Evolutionary conservation across 352 stramenopile genomes (phyloP).

Genomic region (Plasmopara muralis): DNA sequence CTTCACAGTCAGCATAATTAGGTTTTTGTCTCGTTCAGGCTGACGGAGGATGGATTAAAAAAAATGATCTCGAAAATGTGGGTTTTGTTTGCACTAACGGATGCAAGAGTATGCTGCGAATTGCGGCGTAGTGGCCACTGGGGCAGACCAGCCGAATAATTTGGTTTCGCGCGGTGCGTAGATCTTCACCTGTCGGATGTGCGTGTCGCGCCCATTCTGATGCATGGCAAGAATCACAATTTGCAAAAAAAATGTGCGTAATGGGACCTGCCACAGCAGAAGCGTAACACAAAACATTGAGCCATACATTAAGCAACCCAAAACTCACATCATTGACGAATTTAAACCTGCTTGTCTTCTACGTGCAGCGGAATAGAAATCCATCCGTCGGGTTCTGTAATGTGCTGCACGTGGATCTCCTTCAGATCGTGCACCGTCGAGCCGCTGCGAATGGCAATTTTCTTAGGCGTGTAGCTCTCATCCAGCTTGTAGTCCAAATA

Average conservation of each 20-base stretch:
- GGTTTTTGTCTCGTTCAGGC: background rate
- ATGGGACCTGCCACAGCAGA: conserved; percentile 25
- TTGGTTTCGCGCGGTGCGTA: conserved; percentile 72
- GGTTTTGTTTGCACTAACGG: conserved; percentile 16
- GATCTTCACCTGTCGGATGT: conserved; percentile 92
- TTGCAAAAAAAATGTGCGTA: conserved; percentile 94
- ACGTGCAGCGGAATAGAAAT: conserved; percentile 83
- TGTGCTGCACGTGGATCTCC: conserved; percentile 87
- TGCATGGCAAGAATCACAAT: conserved; percentile 96
- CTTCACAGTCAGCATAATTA: conserved; percentile 11
- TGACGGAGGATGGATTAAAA: background rate
- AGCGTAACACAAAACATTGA: background rate
- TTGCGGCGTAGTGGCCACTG: conserved; percentile 53
- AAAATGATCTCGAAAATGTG: no score
- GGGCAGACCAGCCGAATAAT: conserved; percentile 41
- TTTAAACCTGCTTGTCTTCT: conserved; percentile 38
- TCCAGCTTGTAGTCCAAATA: conserved; percentile 98
- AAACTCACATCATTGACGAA: no score
- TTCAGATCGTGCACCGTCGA: conserved; percentile 95
- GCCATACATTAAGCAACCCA: no score
- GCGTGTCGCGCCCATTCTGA: conserved; percentile 96
- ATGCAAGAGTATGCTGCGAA: conserved; percentile 68
- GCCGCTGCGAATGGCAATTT: conserved; percentile 89
- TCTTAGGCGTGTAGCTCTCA: conserved; percentile 98
- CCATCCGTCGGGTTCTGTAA: conserved; percentile 93